phyloP scores from a whole-genome alignment of 495 filamentous ascomycete species.

The Zalerion maritima region DNA sequence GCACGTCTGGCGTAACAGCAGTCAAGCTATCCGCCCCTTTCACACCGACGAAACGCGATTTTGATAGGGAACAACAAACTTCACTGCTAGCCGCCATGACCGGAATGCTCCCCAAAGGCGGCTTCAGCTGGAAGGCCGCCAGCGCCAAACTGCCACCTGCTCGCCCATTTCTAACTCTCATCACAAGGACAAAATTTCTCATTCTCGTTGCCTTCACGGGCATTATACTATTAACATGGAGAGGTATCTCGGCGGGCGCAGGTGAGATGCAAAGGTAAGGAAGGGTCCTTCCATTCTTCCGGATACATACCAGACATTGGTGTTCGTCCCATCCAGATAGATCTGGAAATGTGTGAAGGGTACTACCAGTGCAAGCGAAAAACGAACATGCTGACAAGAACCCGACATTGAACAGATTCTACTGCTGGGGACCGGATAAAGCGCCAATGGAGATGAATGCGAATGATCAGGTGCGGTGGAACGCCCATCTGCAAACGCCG shows the following conservation, averaged over 20 bases:
- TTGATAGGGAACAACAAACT: too few species aligned
- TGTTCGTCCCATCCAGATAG: too few species aligned
- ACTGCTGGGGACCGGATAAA: constrained; percentile 89
- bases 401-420: constrained; percentile 49
- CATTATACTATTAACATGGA: constrained; percentile 76
- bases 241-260: constrained; percentile 66
- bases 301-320: too few species aligned
- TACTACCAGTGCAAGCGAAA: constrained; percentile 4
- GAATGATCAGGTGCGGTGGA: constrained; percentile 84
- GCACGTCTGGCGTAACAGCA: too few species aligned
- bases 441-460: constrained; percentile 84
- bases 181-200: constrained; percentile 69
- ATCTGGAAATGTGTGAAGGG: too few species aligned
- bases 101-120: constrained; percentile 77
- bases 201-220: constrained; percentile 57
- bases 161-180: constrained; percentile 59
- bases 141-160: constrained; percentile 68
- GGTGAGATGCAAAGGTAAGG: constrained; percentile 83
- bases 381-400: constrained; percentile 10
- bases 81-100: too few species aligned
- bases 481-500: constrained; percentile 73
- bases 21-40: too few species aligned
- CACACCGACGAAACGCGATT: too few species aligned
- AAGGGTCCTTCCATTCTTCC: constrained; percentile 2
- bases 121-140: constrained; percentile 86